These are phyloP conservation scores for Mortierella sp. DNA, from an alignment of 371 early-diverging fungal species.

Conservation along the genomic window DNA sequence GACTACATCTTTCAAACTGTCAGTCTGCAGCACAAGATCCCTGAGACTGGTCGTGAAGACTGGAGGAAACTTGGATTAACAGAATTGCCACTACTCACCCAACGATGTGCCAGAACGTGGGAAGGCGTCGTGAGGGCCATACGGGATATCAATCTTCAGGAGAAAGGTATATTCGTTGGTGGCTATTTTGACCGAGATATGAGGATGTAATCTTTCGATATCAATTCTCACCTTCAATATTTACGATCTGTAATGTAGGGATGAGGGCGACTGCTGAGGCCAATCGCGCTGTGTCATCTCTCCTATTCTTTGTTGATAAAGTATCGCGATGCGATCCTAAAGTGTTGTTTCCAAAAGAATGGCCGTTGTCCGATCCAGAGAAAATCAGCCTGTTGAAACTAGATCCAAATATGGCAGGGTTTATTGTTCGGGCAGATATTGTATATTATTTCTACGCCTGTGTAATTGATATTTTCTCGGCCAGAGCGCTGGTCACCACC, in stretches of 20 bases:
- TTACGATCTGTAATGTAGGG: constrained; percentile 18
- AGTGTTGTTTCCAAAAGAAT: constrained; percentile 21
- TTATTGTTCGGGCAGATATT: constrained; percentile 43
- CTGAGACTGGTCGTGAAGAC: constrained; percentile 26
- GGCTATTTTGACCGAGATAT: neutral
- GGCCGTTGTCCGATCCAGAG: constrained; percentile 24
- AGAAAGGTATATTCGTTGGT: constrained; percentile 26
- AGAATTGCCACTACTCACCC: constrained; percentile 28
- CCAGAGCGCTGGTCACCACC: constrained; percentile 19
- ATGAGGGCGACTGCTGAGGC: constrained; percentile 40
- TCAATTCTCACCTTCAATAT: neutral
- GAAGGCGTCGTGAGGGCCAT: constrained; percentile 38
- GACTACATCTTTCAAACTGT: constrained; percentile 25
- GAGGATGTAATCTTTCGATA: too few relatives aligned
- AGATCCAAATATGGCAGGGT: constrained; percentile 27
- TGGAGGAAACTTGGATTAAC: constrained; percentile 30
- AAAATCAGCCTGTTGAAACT: constrained; percentile 13
- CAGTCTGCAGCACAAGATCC: constrained; percentile 23
- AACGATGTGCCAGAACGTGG: constrained; percentile 34
- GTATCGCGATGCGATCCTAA: constrained; percentile 33
- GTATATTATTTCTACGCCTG: constrained; percentile 28
- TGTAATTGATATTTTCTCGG: constrained; percentile 32
- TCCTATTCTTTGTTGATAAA: constrained; percentile 31
- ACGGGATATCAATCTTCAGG: constrained; percentile 35
- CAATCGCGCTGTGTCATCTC: constrained; percentile 15